These are phyloP conservation scores for Alternaria consortialis DNA, from an alignment of 2,329 filamentous ascomycete genomes.

Conservation along the genomic window DNA sequence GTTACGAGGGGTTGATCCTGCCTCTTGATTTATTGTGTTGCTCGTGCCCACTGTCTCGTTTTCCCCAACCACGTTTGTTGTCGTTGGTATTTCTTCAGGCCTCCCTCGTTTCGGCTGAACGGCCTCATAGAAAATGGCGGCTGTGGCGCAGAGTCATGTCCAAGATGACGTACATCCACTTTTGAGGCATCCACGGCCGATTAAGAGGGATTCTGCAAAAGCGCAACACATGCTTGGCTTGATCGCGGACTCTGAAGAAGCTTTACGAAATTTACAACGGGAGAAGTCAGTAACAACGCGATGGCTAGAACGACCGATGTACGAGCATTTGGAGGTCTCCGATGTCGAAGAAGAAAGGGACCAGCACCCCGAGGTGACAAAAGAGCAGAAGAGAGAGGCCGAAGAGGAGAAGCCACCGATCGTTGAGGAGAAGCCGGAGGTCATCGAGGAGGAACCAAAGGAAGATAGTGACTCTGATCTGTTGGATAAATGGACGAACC, in stretches of 20 bases:
- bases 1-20: slow-evolving; percentile 26
- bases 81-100: slow-evolving; percentile 14
- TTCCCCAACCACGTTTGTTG: slow-evolving; percentile 15
- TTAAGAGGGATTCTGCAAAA: slow-evolving; percentile 38
- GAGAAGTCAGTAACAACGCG: slow-evolving; percentile 38
- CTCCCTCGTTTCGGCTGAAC: slow-evolving; percentile 15
- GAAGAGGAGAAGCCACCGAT: neutral
- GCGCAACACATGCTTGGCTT: slow-evolving; percentile 39
- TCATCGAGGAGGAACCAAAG: neutral
- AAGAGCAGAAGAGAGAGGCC: neutral
- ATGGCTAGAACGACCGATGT: slow-evolving; percentile 41
- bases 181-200: slow-evolving; percentile 36
- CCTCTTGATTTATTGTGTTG: slow-evolving; percentile 29
- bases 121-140: slow-evolving; percentile 19
- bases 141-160: slow-evolving; percentile 31
- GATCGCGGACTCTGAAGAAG: slow-evolving; percentile 35
- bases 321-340: slow-evolving; percentile 30
- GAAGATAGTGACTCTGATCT: slow-evolving; percentile 20
- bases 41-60: slow-evolving; percentile 19
- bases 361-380: neutral
- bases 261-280: slow-evolving; percentile 24
- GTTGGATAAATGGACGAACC: slow-evolving; percentile 30
- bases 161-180: slow-evolving; percentile 35
- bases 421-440: slow-evolving; percentile 4
- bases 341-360: slow-evolving; percentile 24